Percentiles rank a stretch among this genome's conserved stretches.
Conservation (phyloP, 768 basidiomycete genomes). For the Cantharellus anzutake region DNA sequence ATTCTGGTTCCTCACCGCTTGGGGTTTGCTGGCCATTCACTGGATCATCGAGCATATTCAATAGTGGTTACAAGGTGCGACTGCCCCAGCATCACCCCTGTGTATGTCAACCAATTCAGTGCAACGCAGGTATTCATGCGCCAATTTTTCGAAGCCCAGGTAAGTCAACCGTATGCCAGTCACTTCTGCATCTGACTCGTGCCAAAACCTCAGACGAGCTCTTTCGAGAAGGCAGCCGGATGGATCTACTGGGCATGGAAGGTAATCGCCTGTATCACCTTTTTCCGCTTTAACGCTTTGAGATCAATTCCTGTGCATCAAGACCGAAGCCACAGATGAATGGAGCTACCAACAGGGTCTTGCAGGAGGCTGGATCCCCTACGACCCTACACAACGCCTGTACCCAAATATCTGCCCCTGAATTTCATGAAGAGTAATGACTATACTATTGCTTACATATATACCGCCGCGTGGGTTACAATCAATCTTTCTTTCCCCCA, state of each 20-base stretch:
- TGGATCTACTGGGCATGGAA: constrained; percentile 75
- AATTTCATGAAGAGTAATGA: not conserved
- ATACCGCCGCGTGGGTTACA: too few relatives aligned
- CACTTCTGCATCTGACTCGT: too few relatives aligned
- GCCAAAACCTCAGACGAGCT: constrained; percentile 26
- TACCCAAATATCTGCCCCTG: not conserved
- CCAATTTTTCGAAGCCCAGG: constrained; percentile 65
- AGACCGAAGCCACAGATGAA: constrained; percentile 51
- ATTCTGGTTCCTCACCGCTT: constrained; percentile 39
- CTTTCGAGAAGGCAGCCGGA: constrained; percentile 51
- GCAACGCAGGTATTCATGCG: constrained; percentile 11
- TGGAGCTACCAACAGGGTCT: constrained; percentile 62
- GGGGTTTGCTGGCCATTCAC: constrained; percentile 62
- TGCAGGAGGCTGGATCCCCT: constrained; percentile 58
- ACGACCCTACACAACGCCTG: not conserved
- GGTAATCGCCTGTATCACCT: constrained; percentile 18
- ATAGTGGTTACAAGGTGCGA: constrained; percentile 26
- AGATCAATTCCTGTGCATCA: not conserved
- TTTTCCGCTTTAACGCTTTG: not conserved
- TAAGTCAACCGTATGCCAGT: not conserved
- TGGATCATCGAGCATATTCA: constrained; percentile 38
- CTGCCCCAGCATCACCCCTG: not conserved
- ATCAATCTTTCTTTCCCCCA: too few relatives aligned
- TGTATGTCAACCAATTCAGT: not conserved
- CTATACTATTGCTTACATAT: too few relatives aligned